Evolutionary conservation across 1,139 yeast genomes (phyloP).

Genomic region (Hansenula sp.): DNA sequence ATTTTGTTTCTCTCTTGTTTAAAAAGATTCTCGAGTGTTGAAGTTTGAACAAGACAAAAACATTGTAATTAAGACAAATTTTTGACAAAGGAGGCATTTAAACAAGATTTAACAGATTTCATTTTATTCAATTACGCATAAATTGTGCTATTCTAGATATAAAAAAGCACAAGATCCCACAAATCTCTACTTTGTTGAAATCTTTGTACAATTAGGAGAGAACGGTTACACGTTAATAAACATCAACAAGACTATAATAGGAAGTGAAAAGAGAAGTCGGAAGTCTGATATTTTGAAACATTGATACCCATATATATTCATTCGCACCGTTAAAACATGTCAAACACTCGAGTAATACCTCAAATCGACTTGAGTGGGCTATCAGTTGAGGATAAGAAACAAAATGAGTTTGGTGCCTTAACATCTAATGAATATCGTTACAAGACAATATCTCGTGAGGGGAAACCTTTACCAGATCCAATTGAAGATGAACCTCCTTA

Average conservation of each 20-base stretch:
- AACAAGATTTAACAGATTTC: too few relatives aligned
- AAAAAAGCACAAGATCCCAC: background rate
- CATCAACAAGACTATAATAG: too few relatives aligned
- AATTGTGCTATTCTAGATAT: too few relatives aligned
- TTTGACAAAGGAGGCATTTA: background rate
- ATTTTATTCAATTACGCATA: too few relatives aligned
- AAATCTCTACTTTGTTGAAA: too few relatives aligned
- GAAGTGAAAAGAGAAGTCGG: too few relatives aligned
- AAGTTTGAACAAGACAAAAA: background rate
- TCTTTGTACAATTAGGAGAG: too few relatives aligned
- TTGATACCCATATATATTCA: too few relatives aligned
- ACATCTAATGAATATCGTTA: conserved; percentile 56
- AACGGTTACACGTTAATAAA: too few relatives aligned
- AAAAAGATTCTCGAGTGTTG: too few relatives aligned
- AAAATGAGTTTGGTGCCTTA: conserved; percentile 61
- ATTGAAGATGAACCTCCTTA: conserved; percentile 85
- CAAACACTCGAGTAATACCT: conserved; percentile 14
- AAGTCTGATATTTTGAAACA: too few relatives aligned
- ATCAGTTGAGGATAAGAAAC: conserved; percentile 50
- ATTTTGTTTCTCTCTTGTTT: too few relatives aligned
- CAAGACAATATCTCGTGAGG: conserved; percentile 44
- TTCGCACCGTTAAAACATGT: conserved; percentile 8
- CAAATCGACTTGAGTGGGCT: conserved; percentile 28
- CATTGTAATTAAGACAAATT: background rate
- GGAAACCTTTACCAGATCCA: conserved; percentile 54